Base-by-base conservation (phyloP, 441 rosid species). In the Arabidopsis lyrata region DNA sequence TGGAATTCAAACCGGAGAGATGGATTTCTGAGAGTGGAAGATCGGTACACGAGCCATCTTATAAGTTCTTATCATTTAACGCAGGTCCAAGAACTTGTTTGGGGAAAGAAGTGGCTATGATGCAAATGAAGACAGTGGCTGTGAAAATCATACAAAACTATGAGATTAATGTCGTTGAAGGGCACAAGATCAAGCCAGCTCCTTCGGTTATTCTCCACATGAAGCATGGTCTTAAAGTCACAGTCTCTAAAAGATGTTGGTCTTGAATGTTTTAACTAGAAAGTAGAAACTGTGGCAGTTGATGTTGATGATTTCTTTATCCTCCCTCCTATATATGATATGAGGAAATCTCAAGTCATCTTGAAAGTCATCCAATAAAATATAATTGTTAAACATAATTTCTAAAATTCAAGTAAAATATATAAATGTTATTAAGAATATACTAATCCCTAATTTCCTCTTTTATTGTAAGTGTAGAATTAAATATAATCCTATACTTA, bases 21-120 rank as follows among this genome's bases (percentile, higher is more conserved):
- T 89, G 92, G 95, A 84, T 86, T 14, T 70, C 80, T 0, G 73
- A 68, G n/a, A 63, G 50, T 10, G 86, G 88, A 47, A 74, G 71
- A 60, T 72, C 78, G 0, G 73, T 66, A 44, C 90, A 86, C 42
- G 88, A 85, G 39, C 91, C 91, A 15, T 82, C 90, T 0, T 83
- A 82, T 80, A 88, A 85, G 86, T 89, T 91, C 70, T 47, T 81
- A 7, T 81, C 95, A 1, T 91, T 91, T 76, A 87, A 82, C 69
- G 91, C 91, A 0, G 91, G 95, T 35, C 95, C 97, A 0, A 87
- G 97, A 71, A 84, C 86, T 56, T 91, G 97, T 59, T 13, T 82
- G 2, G 97, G 97, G 16, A 91, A 85, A 72, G 89, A 86, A 42
- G 69, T 82, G 70, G 80, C 92, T 29, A 79, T 88, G 69, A 74